Conservation (phyloP, 2,329 filamentous ascomycete genomes). For the Fusarium nanum region DNA sequence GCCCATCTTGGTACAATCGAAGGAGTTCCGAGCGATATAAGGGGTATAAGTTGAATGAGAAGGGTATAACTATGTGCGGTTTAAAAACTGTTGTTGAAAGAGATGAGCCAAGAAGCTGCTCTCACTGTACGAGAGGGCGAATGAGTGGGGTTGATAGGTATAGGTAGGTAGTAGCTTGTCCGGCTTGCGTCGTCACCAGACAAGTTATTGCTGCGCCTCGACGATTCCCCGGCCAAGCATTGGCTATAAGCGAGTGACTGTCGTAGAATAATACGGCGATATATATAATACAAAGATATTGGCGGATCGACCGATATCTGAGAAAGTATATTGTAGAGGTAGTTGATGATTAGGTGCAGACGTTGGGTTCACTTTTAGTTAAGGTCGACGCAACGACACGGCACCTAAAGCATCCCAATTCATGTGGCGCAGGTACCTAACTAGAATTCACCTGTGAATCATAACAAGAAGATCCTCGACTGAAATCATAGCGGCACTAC, state of each 20-base stretch:
- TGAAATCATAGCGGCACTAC: constrained; percentile 16
- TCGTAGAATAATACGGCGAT: constrained; percentile 3
- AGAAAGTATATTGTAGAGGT: neutral
- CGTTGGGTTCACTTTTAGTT: constrained; percentile 7
- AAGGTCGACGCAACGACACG: constrained; percentile 10
- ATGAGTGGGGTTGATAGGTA: constrained; percentile 37
- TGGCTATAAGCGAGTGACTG: constrained; percentile 14
- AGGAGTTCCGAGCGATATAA: neutral
- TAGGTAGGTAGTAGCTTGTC: constrained; percentile 15
- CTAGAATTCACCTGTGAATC: neutral
- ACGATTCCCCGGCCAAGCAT: constrained; percentile 20
- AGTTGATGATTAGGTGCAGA: constrained; percentile 1
- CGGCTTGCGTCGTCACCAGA: constrained; percentile 36
- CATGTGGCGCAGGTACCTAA: constrained; percentile 33
- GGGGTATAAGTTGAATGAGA: neutral
- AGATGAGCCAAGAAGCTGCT: constrained; percentile 35
- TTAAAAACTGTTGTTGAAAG: constrained; percentile 24
- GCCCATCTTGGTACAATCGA: constrained; percentile 60
- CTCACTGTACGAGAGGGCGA: constrained; percentile 21
- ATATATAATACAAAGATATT: constrained; percentile 9
- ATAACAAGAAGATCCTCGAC: neutral
- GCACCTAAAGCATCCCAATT: constrained; percentile 5
- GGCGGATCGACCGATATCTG: constrained; percentile 10
- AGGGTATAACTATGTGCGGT: neutral
- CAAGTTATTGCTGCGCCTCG: constrained; percentile 37